A percentile compares a stretch with the other conserved stretches of the same genome.
Evolutionary conservation across 1,139 yeast species (phyloP).

Genomic region (Pichia sp.): DNA sequence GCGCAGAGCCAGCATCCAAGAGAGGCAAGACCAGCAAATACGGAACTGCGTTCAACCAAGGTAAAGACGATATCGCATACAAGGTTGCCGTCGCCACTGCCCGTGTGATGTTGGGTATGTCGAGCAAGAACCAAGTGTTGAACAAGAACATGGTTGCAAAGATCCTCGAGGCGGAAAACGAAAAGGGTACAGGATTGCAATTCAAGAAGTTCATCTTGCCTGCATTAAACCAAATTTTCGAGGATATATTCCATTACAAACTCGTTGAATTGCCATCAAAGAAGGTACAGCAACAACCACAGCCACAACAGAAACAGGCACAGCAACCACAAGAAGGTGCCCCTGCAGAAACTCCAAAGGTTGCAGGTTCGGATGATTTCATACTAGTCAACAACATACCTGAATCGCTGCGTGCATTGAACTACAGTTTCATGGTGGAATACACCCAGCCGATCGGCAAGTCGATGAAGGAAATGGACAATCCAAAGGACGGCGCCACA

Average conservation of each 20-base stretch:
- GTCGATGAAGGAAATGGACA: constrained; percentile 16
- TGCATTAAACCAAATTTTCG: constrained; percentile 11
- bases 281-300: neutral
- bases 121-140: constrained; percentile 27
- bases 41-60: neutral
- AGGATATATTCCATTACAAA: constrained; percentile 25
- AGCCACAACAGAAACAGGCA: no score
- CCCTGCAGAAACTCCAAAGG: neutral
- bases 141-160: constrained; percentile 27
- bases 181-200: constrained; percentile 26
- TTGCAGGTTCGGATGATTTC: constrained; percentile 23
- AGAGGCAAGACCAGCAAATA: neutral
- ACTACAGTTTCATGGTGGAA: constrained; percentile 20
- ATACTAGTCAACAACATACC: constrained; percentile 26
- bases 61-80: constrained; percentile 10
- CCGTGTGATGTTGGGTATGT: constrained; percentile 27
- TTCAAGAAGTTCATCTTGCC: constrained; percentile 27
- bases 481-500: neutral
- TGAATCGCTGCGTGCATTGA: constrained; percentile 22
- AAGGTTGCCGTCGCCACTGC: constrained; percentile 26
- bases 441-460: constrained; percentile 15
- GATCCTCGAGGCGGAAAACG: constrained; percentile 29
- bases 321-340: no score
- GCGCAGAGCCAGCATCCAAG: neutral
- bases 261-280: constrained; percentile 27